Base-by-base conservation (phyloP, 2,329 filamentous ascomycete species). In the Annulohypoxylon truncatum region DNA sequence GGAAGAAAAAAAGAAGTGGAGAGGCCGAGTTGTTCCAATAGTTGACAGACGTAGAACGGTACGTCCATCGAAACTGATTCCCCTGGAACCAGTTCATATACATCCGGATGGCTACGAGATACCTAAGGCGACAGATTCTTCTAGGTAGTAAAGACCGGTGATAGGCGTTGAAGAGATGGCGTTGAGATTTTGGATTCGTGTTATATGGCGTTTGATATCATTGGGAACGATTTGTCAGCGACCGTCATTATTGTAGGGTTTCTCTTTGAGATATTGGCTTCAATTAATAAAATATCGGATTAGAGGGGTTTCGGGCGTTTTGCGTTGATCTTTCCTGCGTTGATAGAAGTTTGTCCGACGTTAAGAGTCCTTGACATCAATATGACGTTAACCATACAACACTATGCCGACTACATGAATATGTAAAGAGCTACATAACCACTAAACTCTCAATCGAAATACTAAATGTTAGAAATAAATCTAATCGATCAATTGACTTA, bases 381-480 rank as follows among this genome's bases (percentile, higher is more conserved):
- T 40, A 67, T 69, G 64, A 69, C 67, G 67, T 67, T 64, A 52
- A 63, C 24, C 22, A 52, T 55, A 46, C 13, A 33, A 59, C 54
- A 57, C n/a, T 56, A 46, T 48, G 15, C 18, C 31, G 13, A 47
- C 20, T 50, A 40, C 38, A 57, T 18, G 52, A 56, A 56, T 46
- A 50, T 33, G 35, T 29, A 13, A 33, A 52, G 38, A 48, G n/a
- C 24, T 20, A 53, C 42, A 18, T 9, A 6, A 26, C 22, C n/a
- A 31, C 15, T 12, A 15, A 15, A 18, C 7, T 20, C 7, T 20
- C 5, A 62, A 38, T 20, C n/a, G 1, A 44, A 54, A 31, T 50
- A 31, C 22, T 35, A 35, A 35, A 42, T 42, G n/a, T 28, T 12
- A 50, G 18, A 15, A 12, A 20, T 31, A 50, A 7, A n/a, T 2